Base-by-base conservation (phyloP, 2,329 filamentous ascomycete species). In the Aspergillus sp. region DNA sequence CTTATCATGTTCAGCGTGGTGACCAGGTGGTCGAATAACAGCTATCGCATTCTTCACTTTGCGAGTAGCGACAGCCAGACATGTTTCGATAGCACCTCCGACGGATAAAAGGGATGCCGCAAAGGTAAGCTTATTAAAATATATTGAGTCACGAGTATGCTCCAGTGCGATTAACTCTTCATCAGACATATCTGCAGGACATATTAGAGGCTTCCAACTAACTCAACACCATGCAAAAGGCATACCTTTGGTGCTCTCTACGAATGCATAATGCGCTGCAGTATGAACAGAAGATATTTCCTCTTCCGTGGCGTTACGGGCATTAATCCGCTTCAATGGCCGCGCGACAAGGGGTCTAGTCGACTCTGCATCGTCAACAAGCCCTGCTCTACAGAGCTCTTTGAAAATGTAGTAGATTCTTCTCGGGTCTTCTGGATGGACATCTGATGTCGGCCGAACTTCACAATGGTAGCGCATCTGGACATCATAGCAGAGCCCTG, bases 401-500 rank as follows among this genome's bases (percentile, higher is more conserved):
- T 90, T 89, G 82, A 95, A 96, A 65, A 99, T 99, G 68, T 90
- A 89, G 67, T 93, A 90, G 59, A 99, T 97, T 14, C 95, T 87
- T 27, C 91, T 83, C 1, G 95, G 95, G 68, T 99, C 95, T 74
- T 99, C 95, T 0, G 95, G 95, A 69, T 99, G 95, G 52, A 96
- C 88, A 21, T 93, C 89, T 17, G 79, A 75, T 3, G 79, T 77
- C 3, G 82, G 79, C 17, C 91, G 87, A 15, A 90, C 87, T 70
- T 97, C 96, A 55, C 92, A 90, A 72, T 99, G 95, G 60, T 96
- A 89, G 60, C 95, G 91, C 95, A 99, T 99, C 33, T 93, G 87
- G 57, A 91, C 87, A 77, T 99, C 95, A 71, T 98, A 99, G 64
- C 90, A 93, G 60, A 89, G 86, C 3, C 90, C 90, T 0, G 90